These are phyloP conservation scores for Ceratobasidium theobromae DNA, from an alignment of 1,284 basidiomycete species.

Conservation along the genomic window DNA sequence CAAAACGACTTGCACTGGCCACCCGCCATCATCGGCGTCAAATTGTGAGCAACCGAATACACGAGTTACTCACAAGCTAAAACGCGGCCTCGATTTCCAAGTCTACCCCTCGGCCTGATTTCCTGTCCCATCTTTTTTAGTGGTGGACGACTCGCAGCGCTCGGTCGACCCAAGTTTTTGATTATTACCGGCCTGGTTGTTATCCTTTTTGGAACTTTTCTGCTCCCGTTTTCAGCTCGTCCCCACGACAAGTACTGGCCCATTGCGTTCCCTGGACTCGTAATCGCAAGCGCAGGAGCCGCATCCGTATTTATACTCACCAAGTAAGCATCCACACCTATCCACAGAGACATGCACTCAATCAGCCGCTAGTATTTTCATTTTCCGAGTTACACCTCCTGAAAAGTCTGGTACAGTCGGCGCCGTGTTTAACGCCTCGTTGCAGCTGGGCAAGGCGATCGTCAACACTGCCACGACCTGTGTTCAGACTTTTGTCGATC, in stretches of 20 bases:
- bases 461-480: conserved; percentile 34
- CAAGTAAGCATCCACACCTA: neutral
- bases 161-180: conserved; percentile 49
- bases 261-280: conserved; percentile 53
- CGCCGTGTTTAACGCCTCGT: conserved; percentile 36
- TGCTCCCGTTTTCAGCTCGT: conserved; percentile 48
- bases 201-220: conserved; percentile 47
- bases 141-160: conserved; percentile 47
- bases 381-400: conserved; percentile 33
- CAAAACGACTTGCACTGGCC: conserved; percentile 31
- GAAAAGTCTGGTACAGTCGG: conserved; percentile 35
- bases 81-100: neutral
- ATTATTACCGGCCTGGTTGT: conserved; percentile 48
- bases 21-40: conserved; percentile 28
- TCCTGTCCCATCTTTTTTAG: conserved; percentile 41
- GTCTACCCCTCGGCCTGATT: conserved; percentile 37
- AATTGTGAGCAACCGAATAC: conserved; percentile 15
- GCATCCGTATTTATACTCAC: conserved; percentile 29
- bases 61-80: neutral
- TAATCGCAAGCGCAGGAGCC: conserved; percentile 24
- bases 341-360: neutral
- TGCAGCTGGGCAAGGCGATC: conserved; percentile 36
- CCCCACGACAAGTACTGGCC: conserved; percentile 49
- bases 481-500: conserved; percentile 33
- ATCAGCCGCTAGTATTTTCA: conserved; percentile 3